Conservation (phyloP, 345 rosid species). For the Citrus cavaleriei region DNA sequence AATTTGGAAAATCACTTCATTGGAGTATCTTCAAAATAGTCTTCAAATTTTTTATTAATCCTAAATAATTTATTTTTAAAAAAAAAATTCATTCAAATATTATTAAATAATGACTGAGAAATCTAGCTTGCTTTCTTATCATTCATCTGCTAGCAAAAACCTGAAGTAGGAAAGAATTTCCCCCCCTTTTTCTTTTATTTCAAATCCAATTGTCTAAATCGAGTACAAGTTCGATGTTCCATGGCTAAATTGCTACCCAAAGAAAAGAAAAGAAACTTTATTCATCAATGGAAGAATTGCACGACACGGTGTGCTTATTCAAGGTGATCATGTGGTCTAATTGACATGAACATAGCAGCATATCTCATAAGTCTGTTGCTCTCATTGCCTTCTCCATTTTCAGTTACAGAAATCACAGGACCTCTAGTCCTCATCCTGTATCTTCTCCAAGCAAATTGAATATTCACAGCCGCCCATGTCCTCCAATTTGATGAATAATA, state of each 20-base stretch:
- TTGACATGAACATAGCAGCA: slow-evolving; percentile 74
- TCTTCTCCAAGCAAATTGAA: slow-evolving; percentile 76
- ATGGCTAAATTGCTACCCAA: neutral
- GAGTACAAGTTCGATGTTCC: neutral
- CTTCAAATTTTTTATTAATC: neutral
- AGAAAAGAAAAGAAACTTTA: neutral
- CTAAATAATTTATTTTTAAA: neutral
- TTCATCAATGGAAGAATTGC: neutral
- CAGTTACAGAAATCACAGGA: slow-evolving; percentile 40
- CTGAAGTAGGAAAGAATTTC: neutral
- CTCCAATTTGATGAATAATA: slow-evolving; percentile 92
- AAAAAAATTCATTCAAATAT: neutral
- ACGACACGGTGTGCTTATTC: slow-evolving; percentile 23
- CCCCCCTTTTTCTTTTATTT: neutral
- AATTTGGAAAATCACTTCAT: neutral
- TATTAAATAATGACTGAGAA: no score
- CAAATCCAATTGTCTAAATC: neutral
- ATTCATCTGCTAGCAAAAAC: no score
- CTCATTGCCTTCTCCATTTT: slow-evolving; percentile 35
- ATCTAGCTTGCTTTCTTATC: no score
- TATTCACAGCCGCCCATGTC: slow-evolving; percentile 89
- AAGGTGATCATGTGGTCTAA: slow-evolving; percentile 65
- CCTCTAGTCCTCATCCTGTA: slow-evolving; percentile 57
- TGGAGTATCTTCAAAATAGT: neutral
- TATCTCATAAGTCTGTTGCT: slow-evolving; percentile 51